Base-by-base conservation (phyloP, 1,284 basidiomycete species). In the Entoloma clypeatum region DNA sequence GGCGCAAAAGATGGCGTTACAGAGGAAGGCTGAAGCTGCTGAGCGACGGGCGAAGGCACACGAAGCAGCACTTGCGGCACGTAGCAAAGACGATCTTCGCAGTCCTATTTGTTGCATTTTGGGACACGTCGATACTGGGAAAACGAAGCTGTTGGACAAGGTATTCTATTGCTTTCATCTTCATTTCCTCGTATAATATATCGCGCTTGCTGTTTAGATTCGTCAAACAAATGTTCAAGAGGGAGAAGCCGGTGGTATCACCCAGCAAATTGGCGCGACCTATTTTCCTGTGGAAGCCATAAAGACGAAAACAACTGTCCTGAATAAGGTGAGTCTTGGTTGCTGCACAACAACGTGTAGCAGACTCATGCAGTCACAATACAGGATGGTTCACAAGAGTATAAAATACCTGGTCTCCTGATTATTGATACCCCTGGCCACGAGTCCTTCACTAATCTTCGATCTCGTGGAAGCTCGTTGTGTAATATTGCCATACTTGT, bases 191-290 rank as follows among this genome's bases (percentile, higher is more conserved):
- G 18, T 32, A 9, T 39, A 7, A 18, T 32, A 22, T 2, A 31
- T 42, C 32, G 29, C 37, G 14, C 36, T 13, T 27, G 25, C 30
- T 29, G 22, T 37, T 31, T 54, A 93, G 92, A 98, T 99, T 61
- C 93, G 96, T 56, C 95, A 99, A 85, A 99, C 95, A 6, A 98
- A 98, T 56, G 96, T 99, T 13, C 95, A 99, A 71, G 95, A 97
- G 64, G 96, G 96, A 45, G 96, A 99, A 77, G 96, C 96, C 2
- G 96, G 96, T 60, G 96, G 96, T 73, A 99, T 99, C 63, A 99
- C 96, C 0, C 96, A 99, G 67, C 96, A 99, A 63, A 99, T 99
- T 54, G 96, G 96, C 75, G 96, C 96, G n/a, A 99, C 96, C 0
- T 99, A 96, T 74, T 99, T 99, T 82, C 96, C 96, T 34, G 85